Base-by-base conservation (phyloP, 352 stramenopile species). In the Pythium sp. region DNA sequence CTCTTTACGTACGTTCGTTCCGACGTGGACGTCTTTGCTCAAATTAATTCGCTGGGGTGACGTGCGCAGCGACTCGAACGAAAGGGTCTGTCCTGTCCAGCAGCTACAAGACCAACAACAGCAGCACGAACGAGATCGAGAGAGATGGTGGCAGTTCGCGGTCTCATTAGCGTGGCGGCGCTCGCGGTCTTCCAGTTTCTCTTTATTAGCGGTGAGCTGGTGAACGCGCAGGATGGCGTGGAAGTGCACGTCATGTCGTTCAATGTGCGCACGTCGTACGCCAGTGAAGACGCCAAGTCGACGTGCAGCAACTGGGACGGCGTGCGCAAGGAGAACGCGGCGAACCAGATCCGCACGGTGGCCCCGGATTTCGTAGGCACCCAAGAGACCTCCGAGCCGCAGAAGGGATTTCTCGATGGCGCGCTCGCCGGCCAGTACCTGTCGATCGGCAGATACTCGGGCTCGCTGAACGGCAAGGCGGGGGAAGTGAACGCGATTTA, bases 221-320 rank as follows among this genome's bases (percentile, higher is more conserved):
- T 26, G 9, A 20, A n/a, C 9, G 65, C 58, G 6, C 57, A 71
- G 36, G 65, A 65, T 15, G 80, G 87, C 57, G 76, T 91, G 38
- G 24, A 80, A 43, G 78, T 89, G 46, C 79, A 82, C 59, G 74
- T 86, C 38, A 82, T 92, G 84, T 87, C 81, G 55, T 94, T 94
- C 72, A 94, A 94, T 68, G 74, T 94, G 46, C 86, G 84, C 69
- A 94, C 84, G 12, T 91, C 82, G 28, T 72, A 81, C 26, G 86
- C 86, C 1, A 70, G 61, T 6, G 76, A 68, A 7, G 82, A 93
- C 61, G 41, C 66, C 0, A 70, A 49, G 1, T 72, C 72, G 14
- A 74, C 65, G 2, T 93, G 85, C 68, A 81, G 76, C 62, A 84
- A 86, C 67, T 93, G 85, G 85, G 63, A 79, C 55, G 83, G 79